Evolutionary conservation across 2,329 filamentous ascomycete genomes (phyloP).

Genomic region (Stagonosporopsis chrysanthemi): DNA sequence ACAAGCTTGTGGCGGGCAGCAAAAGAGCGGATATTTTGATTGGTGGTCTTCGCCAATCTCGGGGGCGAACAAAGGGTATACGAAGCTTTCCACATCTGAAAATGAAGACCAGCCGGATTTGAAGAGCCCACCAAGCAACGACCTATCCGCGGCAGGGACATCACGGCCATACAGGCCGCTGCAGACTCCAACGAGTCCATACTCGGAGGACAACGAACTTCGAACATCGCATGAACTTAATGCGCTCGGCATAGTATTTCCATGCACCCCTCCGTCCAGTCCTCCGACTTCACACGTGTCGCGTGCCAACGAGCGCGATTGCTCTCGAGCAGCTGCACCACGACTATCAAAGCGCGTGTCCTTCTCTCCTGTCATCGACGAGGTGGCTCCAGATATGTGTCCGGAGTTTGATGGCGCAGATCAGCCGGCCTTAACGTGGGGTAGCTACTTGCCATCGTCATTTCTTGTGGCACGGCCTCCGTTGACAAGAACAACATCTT

Average conservation of each 20-base stretch:
- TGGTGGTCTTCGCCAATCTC: constrained; percentile 12
- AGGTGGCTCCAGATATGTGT: not conserved
- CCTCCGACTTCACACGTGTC: not conserved
- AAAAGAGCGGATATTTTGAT: constrained; percentile 9
- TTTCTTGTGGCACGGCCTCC: constrained; percentile 9
- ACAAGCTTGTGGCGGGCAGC: not conserved
- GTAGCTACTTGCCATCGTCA: constrained; percentile 11
- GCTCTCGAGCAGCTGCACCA: not conserved
- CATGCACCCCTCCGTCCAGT: constrained; percentile 1
- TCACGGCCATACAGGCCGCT: not conserved
- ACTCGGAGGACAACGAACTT: not conserved
- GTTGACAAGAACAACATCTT: not conserved
- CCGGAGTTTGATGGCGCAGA: not conserved
- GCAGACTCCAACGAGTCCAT: not conserved
- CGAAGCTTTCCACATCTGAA: not conserved
- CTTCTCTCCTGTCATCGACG: constrained; percentile 13
- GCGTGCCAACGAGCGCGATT: no score
- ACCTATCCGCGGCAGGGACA: not conserved
- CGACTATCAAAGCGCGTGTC: constrained; percentile 7
- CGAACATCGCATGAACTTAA: not conserved
- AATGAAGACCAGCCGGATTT: not conserved
- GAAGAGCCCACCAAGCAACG: no score
- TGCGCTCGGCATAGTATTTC: constrained; percentile 14
- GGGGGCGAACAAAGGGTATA: constrained; percentile 1
- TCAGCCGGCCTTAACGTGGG: not conserved